Conservation (phyloP, 805 yeast genomes). For the Candida maesae region DNA sequence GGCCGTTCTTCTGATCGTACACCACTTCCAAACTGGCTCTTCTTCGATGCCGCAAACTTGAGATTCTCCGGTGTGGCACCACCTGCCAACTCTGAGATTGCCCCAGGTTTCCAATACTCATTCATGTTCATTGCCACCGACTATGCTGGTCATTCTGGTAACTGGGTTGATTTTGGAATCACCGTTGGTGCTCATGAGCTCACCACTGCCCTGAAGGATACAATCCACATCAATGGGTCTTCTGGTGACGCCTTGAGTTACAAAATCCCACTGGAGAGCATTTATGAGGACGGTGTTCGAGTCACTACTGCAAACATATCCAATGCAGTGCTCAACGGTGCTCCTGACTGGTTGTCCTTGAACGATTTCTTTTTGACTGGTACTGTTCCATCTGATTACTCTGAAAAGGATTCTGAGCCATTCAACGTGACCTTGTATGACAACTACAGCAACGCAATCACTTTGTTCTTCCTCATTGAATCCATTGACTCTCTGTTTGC, state of each 20-base stretch:
- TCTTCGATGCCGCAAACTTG: slow-evolving; percentile 56
- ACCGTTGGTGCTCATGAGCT: slow-evolving; percentile 87
- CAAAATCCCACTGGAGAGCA: slow-evolving; percentile 57
- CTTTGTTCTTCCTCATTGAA: slow-evolving; percentile 53
- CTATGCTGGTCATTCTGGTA: slow-evolving; percentile 67
- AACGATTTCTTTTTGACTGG: slow-evolving; percentile 48
- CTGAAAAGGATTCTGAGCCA: slow-evolving; percentile 26
- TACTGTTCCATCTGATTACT: slow-evolving; percentile 45
- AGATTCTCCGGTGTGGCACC: slow-evolving; percentile 89
- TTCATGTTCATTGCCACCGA: slow-evolving; percentile 80
- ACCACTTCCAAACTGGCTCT: slow-evolving; percentile 88
- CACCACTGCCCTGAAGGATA: slow-evolving; percentile 57
- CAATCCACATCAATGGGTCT: slow-evolving; percentile 63
- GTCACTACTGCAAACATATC: slow-evolving; percentile 54
- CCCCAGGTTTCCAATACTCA: slow-evolving; percentile 74
- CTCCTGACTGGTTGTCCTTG: slow-evolving; percentile 60
- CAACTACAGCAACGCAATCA: slow-evolving; percentile 54
- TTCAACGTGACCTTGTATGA: slow-evolving; percentile 60
- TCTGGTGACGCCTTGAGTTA: slow-evolving; percentile 50
- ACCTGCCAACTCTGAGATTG: slow-evolving; percentile 75
- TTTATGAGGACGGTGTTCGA: slow-evolving; percentile 57
- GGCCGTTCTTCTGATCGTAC: slow-evolving; percentile 81
- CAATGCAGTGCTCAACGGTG: slow-evolving; percentile 40
- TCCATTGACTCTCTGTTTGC: slow-evolving; percentile 54
- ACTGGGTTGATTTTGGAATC: slow-evolving; percentile 63